Conservation (phyloP, 225 moss, liverwort and hornwort species). For the Climacium dendroides region DNA sequence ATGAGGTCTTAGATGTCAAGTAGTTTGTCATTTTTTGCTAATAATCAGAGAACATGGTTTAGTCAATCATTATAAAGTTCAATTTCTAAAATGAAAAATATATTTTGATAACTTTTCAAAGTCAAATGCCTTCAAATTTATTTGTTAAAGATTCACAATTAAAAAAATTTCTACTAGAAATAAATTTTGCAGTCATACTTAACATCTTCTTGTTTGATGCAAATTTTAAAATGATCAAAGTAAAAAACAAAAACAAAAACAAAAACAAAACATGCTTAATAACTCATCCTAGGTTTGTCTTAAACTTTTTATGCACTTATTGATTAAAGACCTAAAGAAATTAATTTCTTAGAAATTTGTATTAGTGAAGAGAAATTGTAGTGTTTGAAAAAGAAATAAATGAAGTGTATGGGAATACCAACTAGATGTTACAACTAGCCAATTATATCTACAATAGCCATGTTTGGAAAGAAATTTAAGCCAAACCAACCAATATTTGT, state of each 20-base stretch:
- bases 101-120: background rate
- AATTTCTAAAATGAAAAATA: background rate
- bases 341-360: background rate
- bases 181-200: background rate
- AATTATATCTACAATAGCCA: background rate
- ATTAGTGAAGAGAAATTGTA: background rate
- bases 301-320: background rate
- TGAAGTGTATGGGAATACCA: background rate
- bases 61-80: background rate
- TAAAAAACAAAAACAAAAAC: no score
- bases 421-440: background rate
- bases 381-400: background rate
- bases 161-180: background rate
- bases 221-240: background rate
- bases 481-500: background rate
- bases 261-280: background rate
- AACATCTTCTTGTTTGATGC: background rate
- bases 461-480: background rate
- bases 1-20: background rate
- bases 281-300: background rate
- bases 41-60: background rate
- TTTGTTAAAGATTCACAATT: background rate
- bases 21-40: background rate
- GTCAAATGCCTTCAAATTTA: background rate
- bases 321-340: background rate